Evolutionary conservation across 1,139 yeast genomes (phyloP).

Genomic region (Pichia sp.): DNA sequence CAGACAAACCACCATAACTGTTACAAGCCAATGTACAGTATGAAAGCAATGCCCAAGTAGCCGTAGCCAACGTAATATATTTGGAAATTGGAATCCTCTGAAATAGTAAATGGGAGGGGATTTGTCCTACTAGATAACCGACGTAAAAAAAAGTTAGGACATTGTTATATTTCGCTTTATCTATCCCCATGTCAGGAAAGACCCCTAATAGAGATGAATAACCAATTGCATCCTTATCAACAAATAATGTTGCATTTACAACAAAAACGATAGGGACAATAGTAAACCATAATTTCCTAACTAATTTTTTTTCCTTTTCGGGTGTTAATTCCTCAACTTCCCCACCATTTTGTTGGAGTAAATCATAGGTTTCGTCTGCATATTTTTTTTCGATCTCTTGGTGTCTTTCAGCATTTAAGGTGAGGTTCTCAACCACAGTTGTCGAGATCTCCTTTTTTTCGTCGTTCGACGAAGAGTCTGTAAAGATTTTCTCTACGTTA

Average conservation of each 20-base stretch:
- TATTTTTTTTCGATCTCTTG: constrained; percentile 6
- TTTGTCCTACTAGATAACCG: constrained; percentile 40
- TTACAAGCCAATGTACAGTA: constrained; percentile 32
- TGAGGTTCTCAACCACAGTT: background rate
- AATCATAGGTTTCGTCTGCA: constrained; percentile 36
- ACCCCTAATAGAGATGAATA: constrained; percentile 44
- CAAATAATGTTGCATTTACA: constrained; percentile 35
- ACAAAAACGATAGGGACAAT: constrained; percentile 32
- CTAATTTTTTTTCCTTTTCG: constrained; percentile 33
- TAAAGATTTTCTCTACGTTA: background rate
- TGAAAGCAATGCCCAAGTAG: constrained; percentile 34
- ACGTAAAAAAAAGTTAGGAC: constrained; percentile 42
- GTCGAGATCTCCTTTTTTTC: background rate
- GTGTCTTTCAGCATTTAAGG: background rate
- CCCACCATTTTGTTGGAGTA: constrained; percentile 31
- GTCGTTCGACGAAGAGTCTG: background rate
- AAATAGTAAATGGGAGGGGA: constrained; percentile 23
- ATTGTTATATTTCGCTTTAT: constrained; percentile 35
- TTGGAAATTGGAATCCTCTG: constrained; percentile 36
- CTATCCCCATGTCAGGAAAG: constrained; percentile 40
- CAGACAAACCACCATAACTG: constrained; percentile 33
- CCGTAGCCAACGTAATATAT: constrained; percentile 28
- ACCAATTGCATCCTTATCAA: constrained; percentile 43
- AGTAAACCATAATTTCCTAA: constrained; percentile 22
- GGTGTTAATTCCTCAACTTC: constrained; percentile 28